Conservation (phyloP, 805 yeast genomes). For the Wickerhamomyces strasburgensis region DNA sequence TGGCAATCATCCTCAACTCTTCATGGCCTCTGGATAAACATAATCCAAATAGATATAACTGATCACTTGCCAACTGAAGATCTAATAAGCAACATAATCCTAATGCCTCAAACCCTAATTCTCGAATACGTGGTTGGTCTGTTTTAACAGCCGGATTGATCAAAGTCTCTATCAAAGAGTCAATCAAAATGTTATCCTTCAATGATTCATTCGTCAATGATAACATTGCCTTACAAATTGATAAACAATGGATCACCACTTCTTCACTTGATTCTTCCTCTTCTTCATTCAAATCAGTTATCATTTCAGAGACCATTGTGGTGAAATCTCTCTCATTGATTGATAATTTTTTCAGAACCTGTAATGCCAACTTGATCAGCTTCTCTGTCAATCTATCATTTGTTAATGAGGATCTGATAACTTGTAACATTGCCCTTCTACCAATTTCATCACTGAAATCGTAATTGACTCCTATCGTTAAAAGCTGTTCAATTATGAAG, state of each 20-base stretch:
- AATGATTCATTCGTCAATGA: constrained; percentile 63
- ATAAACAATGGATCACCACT: constrained; percentile 53
- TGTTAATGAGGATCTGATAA: constrained; percentile 54
- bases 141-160: constrained; percentile 74
- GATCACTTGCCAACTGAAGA: constrained; percentile 55
- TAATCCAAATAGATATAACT: constrained; percentile 60
- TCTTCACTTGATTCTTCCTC: constrained; percentile 23
- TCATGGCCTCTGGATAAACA: constrained; percentile 66
- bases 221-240: constrained; percentile 63
- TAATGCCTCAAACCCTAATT: constrained; percentile 65
- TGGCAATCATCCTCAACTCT: constrained; percentile 52
- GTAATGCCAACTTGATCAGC: constrained; percentile 50
- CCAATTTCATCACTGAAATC: constrained; percentile 92
- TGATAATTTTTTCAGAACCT: constrained; percentile 65
- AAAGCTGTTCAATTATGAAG: constrained; percentile 69
- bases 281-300: constrained; percentile 77
- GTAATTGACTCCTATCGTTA: constrained; percentile 60
- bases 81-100: constrained; percentile 79
- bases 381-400: constrained; percentile 51
- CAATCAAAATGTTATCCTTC: constrained; percentile 58
- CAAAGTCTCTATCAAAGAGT: constrained; percentile 68
- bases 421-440: constrained; percentile 65
- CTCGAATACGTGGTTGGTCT: constrained; percentile 45
- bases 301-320: constrained; percentile 77
- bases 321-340: constrained; percentile 80